Conservation (phyloP, 768 basidiomycete genomes). For the Lentinula detonsa region DNA sequence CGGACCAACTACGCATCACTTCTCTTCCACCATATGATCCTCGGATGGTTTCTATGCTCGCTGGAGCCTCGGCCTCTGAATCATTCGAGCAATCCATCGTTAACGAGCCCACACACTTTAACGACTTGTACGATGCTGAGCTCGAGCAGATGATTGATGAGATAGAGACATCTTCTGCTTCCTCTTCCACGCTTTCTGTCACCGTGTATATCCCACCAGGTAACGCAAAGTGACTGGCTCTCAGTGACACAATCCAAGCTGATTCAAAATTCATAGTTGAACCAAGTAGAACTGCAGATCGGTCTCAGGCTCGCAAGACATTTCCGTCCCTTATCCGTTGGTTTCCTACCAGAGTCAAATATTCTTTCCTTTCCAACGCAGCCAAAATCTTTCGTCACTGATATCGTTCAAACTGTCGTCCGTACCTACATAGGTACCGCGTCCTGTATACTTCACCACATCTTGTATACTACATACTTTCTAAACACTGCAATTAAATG, state of each 20-base stretch:
- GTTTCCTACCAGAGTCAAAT: conserved; percentile 5
- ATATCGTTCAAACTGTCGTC: neutral
- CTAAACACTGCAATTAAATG: too few species aligned
- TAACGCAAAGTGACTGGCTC: neutral
- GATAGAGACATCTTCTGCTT: neutral
- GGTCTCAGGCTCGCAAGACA: neutral
- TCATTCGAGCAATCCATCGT: neutral
- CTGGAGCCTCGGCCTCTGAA: neutral
- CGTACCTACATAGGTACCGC: neutral
- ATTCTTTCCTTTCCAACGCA: neutral
- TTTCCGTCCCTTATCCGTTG: conserved; percentile 1
- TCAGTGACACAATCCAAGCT: neutral
- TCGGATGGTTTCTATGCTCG: neutral
- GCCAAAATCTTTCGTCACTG: neutral
- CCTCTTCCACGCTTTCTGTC: neutral
- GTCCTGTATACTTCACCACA: too few species aligned
- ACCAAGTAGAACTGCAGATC: neutral
- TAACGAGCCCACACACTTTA: neutral
- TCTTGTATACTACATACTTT: too few species aligned
- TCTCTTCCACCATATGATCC: conserved; percentile 4
- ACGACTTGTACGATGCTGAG: conserved; percentile 5
- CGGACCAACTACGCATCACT: neutral
- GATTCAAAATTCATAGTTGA: neutral
- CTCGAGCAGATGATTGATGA: conserved; percentile 6
- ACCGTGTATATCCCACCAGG: conserved; percentile 2